Conservation (phyloP, 306 rosid species). For the Calophaca sinica region DNA sequence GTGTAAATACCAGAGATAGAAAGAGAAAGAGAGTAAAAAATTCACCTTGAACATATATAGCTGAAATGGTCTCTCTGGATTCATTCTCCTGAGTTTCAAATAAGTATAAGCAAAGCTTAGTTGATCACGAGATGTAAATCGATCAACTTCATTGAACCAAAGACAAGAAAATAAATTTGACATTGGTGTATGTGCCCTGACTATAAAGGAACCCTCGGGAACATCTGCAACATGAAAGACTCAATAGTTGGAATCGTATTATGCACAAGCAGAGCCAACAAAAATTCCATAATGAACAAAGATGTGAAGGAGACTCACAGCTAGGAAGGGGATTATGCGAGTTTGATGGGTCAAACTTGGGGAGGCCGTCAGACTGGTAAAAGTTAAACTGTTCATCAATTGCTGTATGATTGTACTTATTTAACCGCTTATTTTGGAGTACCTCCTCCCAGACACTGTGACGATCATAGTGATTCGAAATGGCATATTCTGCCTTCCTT, state of each 20-base stretch:
- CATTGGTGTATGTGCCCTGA: slow-evolving; percentile 94
- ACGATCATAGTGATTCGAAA: slow-evolving; percentile 93
- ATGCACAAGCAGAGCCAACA: slow-evolving; percentile 26
- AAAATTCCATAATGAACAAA: slow-evolving; percentile 47
- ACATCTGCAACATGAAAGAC: slow-evolving; percentile 66
- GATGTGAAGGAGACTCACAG: slow-evolving; percentile 61
- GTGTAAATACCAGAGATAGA: not conserved
- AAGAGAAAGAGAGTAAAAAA: not conserved
- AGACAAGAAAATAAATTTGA: slow-evolving; percentile 95
- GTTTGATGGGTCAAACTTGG: slow-evolving; percentile 73
- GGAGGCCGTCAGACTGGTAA: slow-evolving; percentile 87
- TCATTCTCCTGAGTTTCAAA: slow-evolving; percentile 84
- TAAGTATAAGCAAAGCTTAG: slow-evolving; percentile 91
- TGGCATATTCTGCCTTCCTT: slow-evolving; percentile 85
- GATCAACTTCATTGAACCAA: slow-evolving; percentile 96
- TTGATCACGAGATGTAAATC: slow-evolving; percentile 97
- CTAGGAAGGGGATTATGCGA: slow-evolving; percentile 75
- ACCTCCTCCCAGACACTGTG: slow-evolving; percentile 98
- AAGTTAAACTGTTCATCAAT: slow-evolving; percentile 80
- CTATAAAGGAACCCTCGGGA: slow-evolving; percentile 95
- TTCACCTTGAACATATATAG: slow-evolving; percentile 88
- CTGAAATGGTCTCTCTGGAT: slow-evolving; percentile 70
- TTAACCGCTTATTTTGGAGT: slow-evolving; percentile 87
- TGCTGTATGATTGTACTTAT: slow-evolving; percentile 81
- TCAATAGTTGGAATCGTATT: slow-evolving; percentile 32